phyloP scores from a whole-genome alignment of 768 basidiomycete species.

The Lentinus brumalis region DNA sequence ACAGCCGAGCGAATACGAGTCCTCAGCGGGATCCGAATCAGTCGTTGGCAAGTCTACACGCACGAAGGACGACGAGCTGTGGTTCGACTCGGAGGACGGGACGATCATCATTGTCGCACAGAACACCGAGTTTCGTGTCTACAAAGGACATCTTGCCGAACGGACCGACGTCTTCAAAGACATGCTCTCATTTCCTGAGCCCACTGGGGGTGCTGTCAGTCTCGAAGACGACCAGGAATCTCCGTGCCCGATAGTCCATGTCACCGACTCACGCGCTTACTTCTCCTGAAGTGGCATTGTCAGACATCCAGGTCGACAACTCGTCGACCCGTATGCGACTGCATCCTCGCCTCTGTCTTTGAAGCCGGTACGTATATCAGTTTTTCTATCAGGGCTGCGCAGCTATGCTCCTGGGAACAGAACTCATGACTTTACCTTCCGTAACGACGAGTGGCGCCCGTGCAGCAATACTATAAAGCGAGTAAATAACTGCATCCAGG shows the following conservation, averaged over 20 bases:
- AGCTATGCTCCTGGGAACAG: no score
- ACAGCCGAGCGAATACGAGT: neutral
- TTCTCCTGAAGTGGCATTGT: no score
- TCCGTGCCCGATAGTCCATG: neutral
- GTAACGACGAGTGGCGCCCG: no score
- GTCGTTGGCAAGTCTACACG: neutral
- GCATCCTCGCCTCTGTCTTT: no score
- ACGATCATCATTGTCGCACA: conserved; percentile 27
- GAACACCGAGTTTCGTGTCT: conserved; percentile 26
- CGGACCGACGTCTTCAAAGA: conserved; percentile 26
- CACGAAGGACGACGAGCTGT: conserved; percentile 20
- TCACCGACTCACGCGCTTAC: neutral
- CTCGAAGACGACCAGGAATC: neutral
- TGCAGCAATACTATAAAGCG: no score
- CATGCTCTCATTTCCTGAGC: conserved; percentile 26
- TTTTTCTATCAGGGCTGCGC: no score
- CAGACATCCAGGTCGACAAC: no score
- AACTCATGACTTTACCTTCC: no score
- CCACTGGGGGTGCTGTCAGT: neutral
- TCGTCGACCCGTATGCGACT: no score
- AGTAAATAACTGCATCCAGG: no score
- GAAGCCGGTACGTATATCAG: no score
- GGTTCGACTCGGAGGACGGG: conserved; percentile 32
- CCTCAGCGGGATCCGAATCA: neutral
- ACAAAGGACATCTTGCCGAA: conserved; percentile 23